Base-by-base conservation (phyloP, 768 basidiomycete species). In the Cystobasidium ongulense region DNA sequence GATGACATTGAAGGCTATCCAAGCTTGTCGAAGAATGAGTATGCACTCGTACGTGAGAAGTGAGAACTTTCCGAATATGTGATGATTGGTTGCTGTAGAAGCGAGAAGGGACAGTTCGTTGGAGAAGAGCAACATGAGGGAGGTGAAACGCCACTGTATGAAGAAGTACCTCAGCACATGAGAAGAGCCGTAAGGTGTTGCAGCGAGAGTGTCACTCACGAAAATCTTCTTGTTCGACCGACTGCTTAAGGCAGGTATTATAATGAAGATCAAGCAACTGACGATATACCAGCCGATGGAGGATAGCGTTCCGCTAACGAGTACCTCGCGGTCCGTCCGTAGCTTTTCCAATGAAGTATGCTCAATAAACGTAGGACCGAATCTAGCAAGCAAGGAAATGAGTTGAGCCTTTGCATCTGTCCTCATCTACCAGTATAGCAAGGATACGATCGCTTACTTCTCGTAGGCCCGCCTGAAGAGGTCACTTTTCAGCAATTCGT, bases 401-500 rank as follows among this genome's bases (percentile, higher is more conserved):
- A 64, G 25, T 17, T 18, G 17, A 13, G 41, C 64, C 5, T 27
- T 18, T 35, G 13, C 43, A 50, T 23, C 29, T 13, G 27, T 27
- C 53, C 31, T 57, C n/a, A 25, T 23, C 7, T 31, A n/a, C n/a
- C n/a, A n/a, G 53, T 23, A n/a, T 23, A 31, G 7, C 53, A 5
- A 31, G 29, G 29, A 23, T 36, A 5, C 7, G 39, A 33, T 29
- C 5, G 54, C 68, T 25, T 25, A 71, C 68, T 52, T 54, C 52
- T 71, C 68, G 54, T 71, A 71, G 23, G 68, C 68, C 27, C 23
- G 29, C 11, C 54, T 31, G 17, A 71, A 53, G 25, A 35, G n/a
- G 31, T 71, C 68, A 36, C 2, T 71, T 53, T 71, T 71, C 33
- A 71, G 68, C 7, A 71, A 33, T 59, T 71, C 68, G 38, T 71